Base-by-base conservation (phyloP, 352 stramenopile genomes). In the Globisporangium canariense region DNA sequence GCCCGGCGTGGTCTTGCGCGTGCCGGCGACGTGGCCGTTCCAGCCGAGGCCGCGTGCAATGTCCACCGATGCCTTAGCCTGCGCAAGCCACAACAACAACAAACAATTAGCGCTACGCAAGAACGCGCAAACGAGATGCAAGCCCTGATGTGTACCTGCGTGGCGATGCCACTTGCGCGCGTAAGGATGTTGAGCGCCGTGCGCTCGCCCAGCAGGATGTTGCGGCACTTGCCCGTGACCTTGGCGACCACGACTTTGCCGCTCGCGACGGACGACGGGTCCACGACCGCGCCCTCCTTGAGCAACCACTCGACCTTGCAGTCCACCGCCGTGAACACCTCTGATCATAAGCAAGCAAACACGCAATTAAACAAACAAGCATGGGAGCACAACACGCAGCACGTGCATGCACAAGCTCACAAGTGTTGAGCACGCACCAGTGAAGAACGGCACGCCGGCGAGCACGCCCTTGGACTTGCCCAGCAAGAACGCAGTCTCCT, bases 1-100 rank as follows among this genome's bases (percentile, higher is more conserved):
- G 68, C 97, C 97, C 10, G 97, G 97, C 46, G 97, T 99, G 41
- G 97, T 99, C 85, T 99, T 99, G 63, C 97, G 86, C 56, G 97
- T 99, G 50, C 96, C 97, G 25, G 97, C 96, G 36, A 99, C 91
- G 69, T 94, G 86, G 60, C 97, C 97, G 28, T 91, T 80, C 97
- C 97, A 97, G 43, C 83, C 82, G 56, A 91, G 69, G 4, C 63
- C 71, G 22, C 85, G 79, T 34, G 81, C 85, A 58, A 88, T 76
- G 41, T 88, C 70, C 49, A 93, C 83, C 28, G 82, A 86, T n/a
- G 69, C 73, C 56, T 76, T 72, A 3, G 85, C 85, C 71, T 58
- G 46, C 8, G 20, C 14, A 32, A 11, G 32, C 20, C 36, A 16
- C 32, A 52, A 11, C 52, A 58, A n/a, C 16, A 57, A 25, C 13